Evolutionary conservation across 2,329 filamentous ascomycete genomes (phyloP), one percentile per base, ranked within the genome.

Genomic region (Aspergillus japonicus): DNA sequence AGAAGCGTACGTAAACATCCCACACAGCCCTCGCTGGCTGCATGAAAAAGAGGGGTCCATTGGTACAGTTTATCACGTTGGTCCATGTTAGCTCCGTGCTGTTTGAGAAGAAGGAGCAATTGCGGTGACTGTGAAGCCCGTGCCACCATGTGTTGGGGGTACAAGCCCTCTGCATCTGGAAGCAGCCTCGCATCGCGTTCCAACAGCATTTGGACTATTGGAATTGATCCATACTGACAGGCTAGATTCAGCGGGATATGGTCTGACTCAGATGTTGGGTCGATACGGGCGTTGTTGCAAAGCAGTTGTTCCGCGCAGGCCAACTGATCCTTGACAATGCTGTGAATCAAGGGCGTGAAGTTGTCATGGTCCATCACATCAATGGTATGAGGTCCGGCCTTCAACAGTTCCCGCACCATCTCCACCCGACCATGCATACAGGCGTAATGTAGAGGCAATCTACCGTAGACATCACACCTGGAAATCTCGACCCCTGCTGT

Each of bases 1-100:
- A 99, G 82, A 4, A 99, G 82, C 1, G 88, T 90, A 66, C 92
- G 86, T 48, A 99, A 81, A 70, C 93, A 97, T 26, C 90, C 87
- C 1, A 97, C 89, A 72, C 96, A 96, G 23, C 95, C 95, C 78
- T 99, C 95, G 72, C 93, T 96, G 10, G 95, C 95, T 2, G 95
- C 94, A 73, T 99, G 94, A 59, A 99, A 95, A 5, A 99, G 82
- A 0, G 95, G 93, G 2, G 95, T 98, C 95, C 95, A 99, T 62
- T 94, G 92, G 68, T 98, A 98, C 16, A 99, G 83, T 77, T 96
- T 98, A 76, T 99, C 95, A 33, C 91, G 83, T 73, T 98, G 93
- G 69, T 99, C 87, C 48, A 99, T 83, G 72, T 99, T 89, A 23
- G 92, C 94, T 1, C 93, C 93, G 69, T 95, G 93, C 54, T 89